Base-by-base conservation (phyloP, 2,329 filamentous ascomycete species). In the Colletotrichum coccodes region DNA sequence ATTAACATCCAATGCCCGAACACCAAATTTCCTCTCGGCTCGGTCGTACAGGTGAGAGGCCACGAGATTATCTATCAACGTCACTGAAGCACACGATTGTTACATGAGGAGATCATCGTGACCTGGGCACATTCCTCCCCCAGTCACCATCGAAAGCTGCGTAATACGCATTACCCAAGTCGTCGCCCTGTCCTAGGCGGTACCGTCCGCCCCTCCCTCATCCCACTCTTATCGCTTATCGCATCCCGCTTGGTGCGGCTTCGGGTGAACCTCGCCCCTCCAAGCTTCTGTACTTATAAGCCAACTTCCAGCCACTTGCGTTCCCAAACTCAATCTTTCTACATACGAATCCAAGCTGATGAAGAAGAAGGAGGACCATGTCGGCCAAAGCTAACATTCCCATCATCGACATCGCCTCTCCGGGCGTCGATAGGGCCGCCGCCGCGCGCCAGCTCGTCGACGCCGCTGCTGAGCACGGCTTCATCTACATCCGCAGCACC, bases 401-500 rank as follows among this genome's bases (percentile, higher is more conserved):
- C 26, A 84, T 98, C 60, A 94, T 98, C 73, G 92, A 98, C 78
- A 90, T 97, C 72, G 91, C 90, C 4, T 85, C 86, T 21, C 83
- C 86, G 6, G 84, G 85, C 32, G 74, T 80, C 11, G 84, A 91
- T 71, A 82, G 87, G 67, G 77, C 78, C n/a, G 79, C 83, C 52
- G 81, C 90, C 23, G 92, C 92, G 59, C 89, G 89, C 63, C 87
- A 90, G 71, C 86, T 98, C 47, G 89, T 98, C 47, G 87, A 92
- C 70, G 95, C 95, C 1, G 95, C 94, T 2, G 88, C 90, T 42
- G 90, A 91, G 61, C 92, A 94, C 80, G 95, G 95, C 70, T 98
- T 98, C 79, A 89, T 98, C 70, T 98, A 96, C 78, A 90, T 98
- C 75, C 91, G 90, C 76, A 95, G 94, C 76, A 86, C 89, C 26